Base-by-base conservation (phyloP, 2,329 filamentous ascomycete species). In the Ceratocystis cubensis region DNA sequence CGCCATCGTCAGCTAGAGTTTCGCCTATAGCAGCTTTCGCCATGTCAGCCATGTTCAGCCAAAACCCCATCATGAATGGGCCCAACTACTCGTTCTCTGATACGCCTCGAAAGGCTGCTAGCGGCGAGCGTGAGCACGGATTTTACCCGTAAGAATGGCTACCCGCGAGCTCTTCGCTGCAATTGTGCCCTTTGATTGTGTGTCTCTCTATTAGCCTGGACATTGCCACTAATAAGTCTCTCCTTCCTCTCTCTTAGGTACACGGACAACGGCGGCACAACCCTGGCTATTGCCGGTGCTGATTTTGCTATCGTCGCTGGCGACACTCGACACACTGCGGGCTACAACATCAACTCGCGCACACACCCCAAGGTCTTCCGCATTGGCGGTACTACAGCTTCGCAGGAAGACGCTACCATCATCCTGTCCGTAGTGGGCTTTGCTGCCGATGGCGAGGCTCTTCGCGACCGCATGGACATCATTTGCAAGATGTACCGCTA, bases 401-500 rank as follows among this genome's bases (percentile, higher is more conserved):
- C 90, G 66, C 90, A 95, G 75, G 85, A 88, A 69, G 90, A 92
- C 72, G 89, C 91, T 64, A 89, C 86, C 65, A 89, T 99, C 73
- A 84, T 97, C 17, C 83, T 99, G 62, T 95, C 92, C 1, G 93
- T 99, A 0, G 93, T 96, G 56, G 94, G 94, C 61, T 99, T 96
- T 75, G 91, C 92, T 15, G 94, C 94, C 70, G 94, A 99, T 76
- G 94, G 94, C 68, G 86, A 92, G 73, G 93, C 94, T 45, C 82
- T 99, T 72, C 93, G 94, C 78, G 93, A 97, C 79, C 89, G 91
- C 70, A 84, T 97, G 70, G 93, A 97, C 75, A 87, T 90, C 70
- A 85, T 96, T 74, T 94, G 95, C 81, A 97, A 96, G 82, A 96
- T 97, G 88, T 97, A 97, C 84, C 89, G 89, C 73, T 96, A 96